Evolutionary conservation across 805 yeast genomes (phyloP).

Genomic region (Myxozyma nipponensis): DNA sequence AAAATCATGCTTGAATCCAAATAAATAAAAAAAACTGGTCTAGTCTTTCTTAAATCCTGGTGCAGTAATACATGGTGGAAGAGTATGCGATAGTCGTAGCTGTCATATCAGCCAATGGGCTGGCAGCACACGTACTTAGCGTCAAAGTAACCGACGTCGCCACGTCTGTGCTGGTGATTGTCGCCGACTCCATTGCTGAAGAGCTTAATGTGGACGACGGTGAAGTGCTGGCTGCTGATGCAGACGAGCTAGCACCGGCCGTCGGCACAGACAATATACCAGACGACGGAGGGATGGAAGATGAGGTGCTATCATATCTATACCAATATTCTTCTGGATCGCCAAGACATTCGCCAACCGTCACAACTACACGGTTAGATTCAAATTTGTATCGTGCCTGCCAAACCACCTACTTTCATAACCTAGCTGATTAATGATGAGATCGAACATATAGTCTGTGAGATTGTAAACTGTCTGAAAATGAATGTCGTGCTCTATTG

Average conservation of each 20-base stretch:
- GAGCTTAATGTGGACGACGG: not conserved
- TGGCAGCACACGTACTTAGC: not conserved
- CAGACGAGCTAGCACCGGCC: not conserved
- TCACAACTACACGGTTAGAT: constrained; percentile 7
- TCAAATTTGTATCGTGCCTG: not conserved
- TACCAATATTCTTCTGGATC: constrained; percentile 22
- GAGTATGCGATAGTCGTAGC: constrained; percentile 3
- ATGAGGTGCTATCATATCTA: constrained; percentile 2
- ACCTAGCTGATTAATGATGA: not conserved
- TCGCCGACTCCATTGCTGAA: not conserved
- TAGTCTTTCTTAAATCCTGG: too few relatives aligned
- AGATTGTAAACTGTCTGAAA: constrained; percentile 20
- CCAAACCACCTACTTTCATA: constrained; percentile 1
- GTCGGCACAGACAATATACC: not conserved
- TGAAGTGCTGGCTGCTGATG: not conserved
- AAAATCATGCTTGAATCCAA: too few relatives aligned
- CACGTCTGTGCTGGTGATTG: not conserved
- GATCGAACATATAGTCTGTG: constrained; percentile 13
- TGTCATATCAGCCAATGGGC: not conserved
- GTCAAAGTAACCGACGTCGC: not conserved
- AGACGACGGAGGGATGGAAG: not conserved
- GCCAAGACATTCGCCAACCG: constrained; percentile 22
- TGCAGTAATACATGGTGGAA: not conserved
- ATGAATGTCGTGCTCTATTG: constrained; percentile 20
- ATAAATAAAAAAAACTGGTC: too few relatives aligned